Conservation (phyloP, 2,329 filamentous ascomycete genomes). For the Graphilbum fragrans region DNA sequence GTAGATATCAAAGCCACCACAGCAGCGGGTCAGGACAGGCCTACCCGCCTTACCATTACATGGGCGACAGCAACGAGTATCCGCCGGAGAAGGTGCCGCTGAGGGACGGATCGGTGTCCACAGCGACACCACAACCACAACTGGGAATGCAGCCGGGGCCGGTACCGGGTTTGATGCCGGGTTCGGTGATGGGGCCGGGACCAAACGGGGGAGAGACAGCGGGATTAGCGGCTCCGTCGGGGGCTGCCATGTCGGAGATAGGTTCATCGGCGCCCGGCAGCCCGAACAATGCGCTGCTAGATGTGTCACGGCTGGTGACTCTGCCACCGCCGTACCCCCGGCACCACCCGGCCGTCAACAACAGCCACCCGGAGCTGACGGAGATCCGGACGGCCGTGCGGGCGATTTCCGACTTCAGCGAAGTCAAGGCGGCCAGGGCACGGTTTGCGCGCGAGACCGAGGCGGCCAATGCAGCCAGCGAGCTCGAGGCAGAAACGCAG, state of each 20-base stretch:
- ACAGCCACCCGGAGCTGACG: conserved; percentile 82
- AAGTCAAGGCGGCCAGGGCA: conserved; percentile 58
- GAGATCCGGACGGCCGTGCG: conserved; percentile 65
- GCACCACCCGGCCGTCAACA: conserved; percentile 91
- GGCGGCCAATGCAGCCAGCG: conserved; percentile 45
- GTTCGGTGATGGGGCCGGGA: conserved; percentile 8
- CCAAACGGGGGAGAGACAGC: too few relatives aligned
- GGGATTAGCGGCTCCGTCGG: too few relatives aligned
- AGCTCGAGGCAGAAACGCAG: conserved; percentile 34
- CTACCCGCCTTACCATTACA: not conserved
- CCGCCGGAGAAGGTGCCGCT: conserved; percentile 44
- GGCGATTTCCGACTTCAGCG: conserved; percentile 58
- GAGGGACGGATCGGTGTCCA: not conserved
- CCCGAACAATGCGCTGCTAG: conserved; percentile 48
- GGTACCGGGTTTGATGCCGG: too few relatives aligned
- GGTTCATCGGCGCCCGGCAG: conserved; percentile 23
- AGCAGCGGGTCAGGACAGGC: not conserved
- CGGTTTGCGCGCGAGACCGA: conserved; percentile 43
- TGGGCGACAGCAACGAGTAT: conserved; percentile 31
- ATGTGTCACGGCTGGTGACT: conserved; percentile 85
- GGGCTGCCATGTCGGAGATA: too few relatives aligned
- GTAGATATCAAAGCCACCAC: not conserved
- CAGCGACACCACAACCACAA: too few relatives aligned
- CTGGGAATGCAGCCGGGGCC: not conserved
- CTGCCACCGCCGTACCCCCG: conserved; percentile 88